Evolutionary conservation across 1,139 yeast species (phyloP), one percentile per base, ranked within the genome.

Genomic region (Blastobotrys raffinosifermentans): DNA sequence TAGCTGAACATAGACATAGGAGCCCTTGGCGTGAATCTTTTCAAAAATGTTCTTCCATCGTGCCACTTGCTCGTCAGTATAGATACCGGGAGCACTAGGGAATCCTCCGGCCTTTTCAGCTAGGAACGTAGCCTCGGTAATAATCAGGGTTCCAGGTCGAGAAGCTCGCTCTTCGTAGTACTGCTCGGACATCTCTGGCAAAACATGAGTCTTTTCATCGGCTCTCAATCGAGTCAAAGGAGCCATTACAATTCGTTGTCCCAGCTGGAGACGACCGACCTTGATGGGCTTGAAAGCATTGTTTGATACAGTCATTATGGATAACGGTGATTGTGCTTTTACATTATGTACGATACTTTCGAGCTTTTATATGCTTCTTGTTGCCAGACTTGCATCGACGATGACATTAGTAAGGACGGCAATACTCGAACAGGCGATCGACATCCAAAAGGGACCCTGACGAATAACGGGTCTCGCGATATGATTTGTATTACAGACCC

Each of bases 101-200:
- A 43, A 41, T 15, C 56, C 54, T 18, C 64, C 64, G 2, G 68
- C 66, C 17, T 48, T 49, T 8, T 55, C 51, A 16, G 66, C 52
- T 18, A 69, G 61, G 35, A 58, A 57, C 1, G 72, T 63, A 3
- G 66, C 75, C 48, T 72, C 77, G 8, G 73, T 49, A 40, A 70
- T 57, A 17, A 70, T 41, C 13, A 71, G 45, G 19, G 71, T 64
- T 2, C 85, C 85, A 16, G 77, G 73, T 39, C 60, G 54, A 36
- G 59, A 50, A 4, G 81, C 66, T 45, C 86, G 64, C 47, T 72
- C 72, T 3, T 52, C 61, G 50, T 80, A 80, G 56, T 78, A 75
- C 39, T 67, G 61, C 6, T 59, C 53, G 50, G 67, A 62, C 23
- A 72, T 55, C 33, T 73, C 73, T 2, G 69, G 66, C 8, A 80